phyloP scores from a whole-genome alignment of 148 eudicot species.

The Silene uniflora region DNA sequence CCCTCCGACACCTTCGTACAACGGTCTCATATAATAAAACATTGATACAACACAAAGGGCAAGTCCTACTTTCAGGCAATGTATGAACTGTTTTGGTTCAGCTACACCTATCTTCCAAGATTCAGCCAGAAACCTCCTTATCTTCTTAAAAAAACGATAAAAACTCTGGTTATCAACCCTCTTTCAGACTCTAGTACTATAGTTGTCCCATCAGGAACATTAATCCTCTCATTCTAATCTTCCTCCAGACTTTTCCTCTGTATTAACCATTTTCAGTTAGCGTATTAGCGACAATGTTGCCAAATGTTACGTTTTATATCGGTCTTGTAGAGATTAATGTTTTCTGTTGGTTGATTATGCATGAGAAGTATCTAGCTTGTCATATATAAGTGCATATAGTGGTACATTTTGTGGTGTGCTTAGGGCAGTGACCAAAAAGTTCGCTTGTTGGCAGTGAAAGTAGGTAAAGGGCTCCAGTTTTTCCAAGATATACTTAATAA shows the following conservation, averaged over 20 bases:
- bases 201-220: constrained; percentile 46
- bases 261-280: constrained; percentile 26
- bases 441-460: constrained; percentile 4
- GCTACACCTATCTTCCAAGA: constrained; percentile 59
- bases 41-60: constrained; percentile 71
- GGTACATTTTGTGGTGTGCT: constrained; percentile 6
- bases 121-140: constrained; percentile 43
- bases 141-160: constrained; percentile 23
- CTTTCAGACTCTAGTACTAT: constrained; percentile 36
- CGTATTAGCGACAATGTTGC: not conserved
- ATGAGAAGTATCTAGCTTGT: constrained; percentile 15
- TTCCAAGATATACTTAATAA: not conserved
- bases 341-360: not conserved
- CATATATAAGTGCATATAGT: constrained; percentile 20
- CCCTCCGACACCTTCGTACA: constrained; percentile 77
- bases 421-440: not conserved
- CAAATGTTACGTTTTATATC: not conserved
- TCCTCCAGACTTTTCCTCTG: constrained; percentile 29
- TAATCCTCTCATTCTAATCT: constrained; percentile 63
- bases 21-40: constrained; percentile 83
- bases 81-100: constrained; percentile 66
- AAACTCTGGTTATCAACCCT: constrained; percentile 16
- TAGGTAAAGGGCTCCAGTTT: constrained; percentile 17
- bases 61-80: constrained; percentile 70
- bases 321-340: not conserved